phyloP scores from a whole-genome alignment of 148 eudicot genomes.

The Nyssa sinensis region DNA sequence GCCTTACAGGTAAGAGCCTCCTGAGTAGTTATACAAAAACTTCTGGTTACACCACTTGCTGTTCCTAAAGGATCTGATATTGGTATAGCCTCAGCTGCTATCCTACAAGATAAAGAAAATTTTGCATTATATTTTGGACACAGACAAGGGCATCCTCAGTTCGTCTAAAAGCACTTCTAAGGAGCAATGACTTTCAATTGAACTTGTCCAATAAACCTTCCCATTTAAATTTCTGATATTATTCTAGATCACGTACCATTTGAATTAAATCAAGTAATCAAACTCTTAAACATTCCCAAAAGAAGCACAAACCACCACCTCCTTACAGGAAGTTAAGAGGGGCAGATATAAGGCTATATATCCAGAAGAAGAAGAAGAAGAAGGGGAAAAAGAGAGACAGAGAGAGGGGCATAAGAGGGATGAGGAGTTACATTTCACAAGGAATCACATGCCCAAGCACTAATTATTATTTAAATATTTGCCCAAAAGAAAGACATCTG shows the following conservation, averaged over 20 bases:
- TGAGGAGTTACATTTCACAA: constrained; percentile 3
- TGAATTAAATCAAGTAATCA: constrained; percentile 6
- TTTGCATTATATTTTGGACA: constrained; percentile 4
- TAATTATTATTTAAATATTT: constrained; percentile 6
- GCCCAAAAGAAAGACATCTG: background rate
- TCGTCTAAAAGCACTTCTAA: background rate
- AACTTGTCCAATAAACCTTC: background rate
- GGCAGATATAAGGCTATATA: background rate
- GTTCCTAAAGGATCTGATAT: constrained; percentile 25
- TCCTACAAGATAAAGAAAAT: constrained; percentile 37
- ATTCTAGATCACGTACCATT: background rate
- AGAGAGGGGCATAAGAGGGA: background rate
- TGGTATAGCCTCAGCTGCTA: constrained; percentile 31
- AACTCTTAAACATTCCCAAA: background rate
- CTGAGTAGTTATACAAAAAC: constrained; percentile 20
- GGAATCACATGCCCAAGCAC: constrained; percentile 6
- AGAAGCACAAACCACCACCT: background rate
- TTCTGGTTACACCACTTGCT: constrained; percentile 27
- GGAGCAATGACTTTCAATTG: background rate
- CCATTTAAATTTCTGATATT: background rate
- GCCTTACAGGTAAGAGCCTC: constrained; percentile 35
- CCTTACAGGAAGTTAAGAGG: background rate
- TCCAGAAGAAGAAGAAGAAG: background rate
- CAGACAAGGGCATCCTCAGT: constrained; percentile 1
- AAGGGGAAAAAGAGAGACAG: background rate